phyloP scores from a whole-genome alignment of 2,329 filamentous ascomycete genomes.

The Cytospora leucostoma region DNA sequence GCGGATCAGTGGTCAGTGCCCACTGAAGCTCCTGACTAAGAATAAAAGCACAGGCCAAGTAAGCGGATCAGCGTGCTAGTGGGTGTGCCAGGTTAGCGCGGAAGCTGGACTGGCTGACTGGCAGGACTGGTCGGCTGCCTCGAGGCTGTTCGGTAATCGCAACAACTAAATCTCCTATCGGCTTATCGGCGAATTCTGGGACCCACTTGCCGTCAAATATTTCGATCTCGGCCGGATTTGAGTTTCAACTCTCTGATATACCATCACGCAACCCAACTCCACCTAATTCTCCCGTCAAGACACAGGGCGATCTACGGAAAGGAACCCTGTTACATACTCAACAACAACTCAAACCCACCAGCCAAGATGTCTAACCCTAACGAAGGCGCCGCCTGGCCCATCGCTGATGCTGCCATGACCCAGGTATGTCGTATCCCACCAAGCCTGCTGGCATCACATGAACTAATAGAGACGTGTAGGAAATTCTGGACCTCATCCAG shows the following conservation, averaged over 20 bases:
- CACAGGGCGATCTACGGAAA: slow-evolving; percentile 63
- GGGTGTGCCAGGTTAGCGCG: neutral
- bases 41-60: slow-evolving; percentile 14
- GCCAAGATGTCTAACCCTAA: slow-evolving; percentile 36
- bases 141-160: neutral
- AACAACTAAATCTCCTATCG: slow-evolving; percentile 24
- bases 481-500: slow-evolving; percentile 81
- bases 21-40: slow-evolving; percentile 4
- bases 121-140: neutral
- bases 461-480: slow-evolving; percentile 54
- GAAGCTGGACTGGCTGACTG: too few species aligned
- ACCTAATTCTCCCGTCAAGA: slow-evolving; percentile 6
- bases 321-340: slow-evolving; percentile 51
- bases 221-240: slow-evolving; percentile 1
- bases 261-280: slow-evolving; percentile 3
- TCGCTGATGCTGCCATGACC: slow-evolving; percentile 59
- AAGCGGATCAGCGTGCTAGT: neutral
- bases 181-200: slow-evolving; percentile 19
- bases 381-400: slow-evolving; percentile 60
- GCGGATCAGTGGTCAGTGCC: slow-evolving; percentile 10
- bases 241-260: slow-evolving; percentile 14
- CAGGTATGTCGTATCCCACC: slow-evolving; percentile 14
- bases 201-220: slow-evolving; percentile 17
- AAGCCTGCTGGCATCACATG: slow-evolving; percentile 48
- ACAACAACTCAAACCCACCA: slow-evolving; percentile 13